These are phyloP conservation scores for Triangularia verruculosa DNA, from an alignment of 2,329 filamentous ascomycete species.

Conservation along the genomic window DNA sequence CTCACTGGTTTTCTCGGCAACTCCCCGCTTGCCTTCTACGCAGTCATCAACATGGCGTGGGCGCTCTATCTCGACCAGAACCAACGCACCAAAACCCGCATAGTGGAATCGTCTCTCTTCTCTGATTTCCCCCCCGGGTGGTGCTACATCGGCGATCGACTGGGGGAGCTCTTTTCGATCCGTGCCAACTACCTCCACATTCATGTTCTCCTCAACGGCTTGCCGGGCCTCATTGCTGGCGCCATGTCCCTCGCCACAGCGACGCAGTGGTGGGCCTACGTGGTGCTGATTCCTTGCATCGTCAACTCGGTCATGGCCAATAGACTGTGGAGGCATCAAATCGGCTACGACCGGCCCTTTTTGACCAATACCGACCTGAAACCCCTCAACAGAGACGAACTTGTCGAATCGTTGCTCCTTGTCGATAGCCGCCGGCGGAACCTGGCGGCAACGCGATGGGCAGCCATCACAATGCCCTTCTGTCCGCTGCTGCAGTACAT, in stretches of 20 bases:
- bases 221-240: slow-evolving; percentile 46
- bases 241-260: slow-evolving; percentile 50
- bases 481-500: slow-evolving; percentile 23
- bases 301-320: slow-evolving; percentile 45
- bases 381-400: slow-evolving; percentile 17
- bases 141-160: slow-evolving; percentile 8
- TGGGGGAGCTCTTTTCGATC: slow-evolving; percentile 33
- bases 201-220: slow-evolving; percentile 44
- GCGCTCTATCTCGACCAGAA: slow-evolving; percentile 39
- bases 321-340: slow-evolving; percentile 44
- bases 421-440: slow-evolving; percentile 19
- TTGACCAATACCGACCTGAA: slow-evolving; percentile 17
- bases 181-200: slow-evolving; percentile 42
- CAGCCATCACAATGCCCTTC: background rate
- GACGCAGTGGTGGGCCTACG: slow-evolving; percentile 51
- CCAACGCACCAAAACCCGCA: slow-evolving; percentile 10
- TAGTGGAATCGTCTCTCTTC: slow-evolving; percentile 23
- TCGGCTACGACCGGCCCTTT: slow-evolving; percentile 45
- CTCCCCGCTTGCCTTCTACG: slow-evolving; percentile 46
- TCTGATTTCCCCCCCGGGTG: background rate
- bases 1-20: slow-evolving; percentile 57
- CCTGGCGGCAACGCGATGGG: slow-evolving; percentile 4
- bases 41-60: slow-evolving; percentile 48
- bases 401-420: slow-evolving; percentile 32
- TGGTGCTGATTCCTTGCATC: slow-evolving; percentile 50